Conservation (phyloP, 495 filamentous ascomycete genomes). For the Thozetella sp. region DNA sequence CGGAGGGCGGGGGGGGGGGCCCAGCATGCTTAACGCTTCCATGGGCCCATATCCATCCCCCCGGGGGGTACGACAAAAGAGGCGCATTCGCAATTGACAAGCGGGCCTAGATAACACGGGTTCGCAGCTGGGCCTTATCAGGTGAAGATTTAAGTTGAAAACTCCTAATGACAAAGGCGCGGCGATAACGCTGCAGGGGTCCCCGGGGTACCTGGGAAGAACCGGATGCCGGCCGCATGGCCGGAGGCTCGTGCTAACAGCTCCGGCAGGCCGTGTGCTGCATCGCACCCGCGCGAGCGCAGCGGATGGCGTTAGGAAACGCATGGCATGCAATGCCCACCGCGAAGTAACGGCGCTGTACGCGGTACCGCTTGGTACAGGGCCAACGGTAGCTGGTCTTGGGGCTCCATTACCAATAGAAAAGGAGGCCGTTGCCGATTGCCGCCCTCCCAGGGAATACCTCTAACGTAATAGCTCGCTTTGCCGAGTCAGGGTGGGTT, state of each 20-base stretch:
- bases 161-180: slow-evolving; percentile 35
- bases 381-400: slow-evolving; percentile 13
- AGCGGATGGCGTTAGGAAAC: slow-evolving; percentile 21
- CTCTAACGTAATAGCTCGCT: slow-evolving; percentile 53
- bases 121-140: slow-evolving; percentile 29
- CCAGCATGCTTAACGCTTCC: no score
- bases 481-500: slow-evolving; percentile 31
- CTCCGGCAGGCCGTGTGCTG: neutral
- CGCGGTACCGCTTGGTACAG: slow-evolving; percentile 13
- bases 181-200: slow-evolving; percentile 25
- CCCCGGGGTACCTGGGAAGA: slow-evolving; percentile 16
- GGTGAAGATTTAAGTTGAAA: slow-evolving; percentile 27
- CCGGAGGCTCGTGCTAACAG: neutral
- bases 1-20: no score
- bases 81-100: slow-evolving; percentile 7
- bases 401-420: slow-evolving; percentile 49
- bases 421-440: slow-evolving; percentile 31
- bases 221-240: neutral
- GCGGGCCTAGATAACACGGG: neutral
- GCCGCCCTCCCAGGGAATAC: slow-evolving; percentile 38
- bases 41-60: neutral
- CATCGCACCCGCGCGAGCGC: neutral
- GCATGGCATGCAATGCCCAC: neutral
- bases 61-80: neutral
- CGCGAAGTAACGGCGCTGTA: slow-evolving; percentile 12